Percentiles rank a stretch among this genome's conserved stretches.
Evolutionary conservation across 495 filamentous ascomycete species (phyloP).

Genomic region (Hypoxylon subgilvum): DNA sequence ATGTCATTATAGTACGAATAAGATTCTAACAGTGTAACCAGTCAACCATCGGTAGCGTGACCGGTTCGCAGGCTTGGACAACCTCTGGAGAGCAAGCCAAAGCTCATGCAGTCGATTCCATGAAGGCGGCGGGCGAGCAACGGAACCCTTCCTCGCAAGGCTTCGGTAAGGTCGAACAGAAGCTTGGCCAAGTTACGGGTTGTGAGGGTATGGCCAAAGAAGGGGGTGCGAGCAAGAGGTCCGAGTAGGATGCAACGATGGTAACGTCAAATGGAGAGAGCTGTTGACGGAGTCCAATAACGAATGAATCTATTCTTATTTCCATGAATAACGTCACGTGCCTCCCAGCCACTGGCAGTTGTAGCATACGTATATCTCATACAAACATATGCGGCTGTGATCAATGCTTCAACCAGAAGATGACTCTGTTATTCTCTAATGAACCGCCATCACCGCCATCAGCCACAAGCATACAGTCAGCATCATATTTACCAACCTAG

Average conservation of each 20-base stretch:
- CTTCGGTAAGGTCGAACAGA: constrained; percentile 54
- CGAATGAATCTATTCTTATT: no score
- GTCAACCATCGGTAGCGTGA: constrained; percentile 49
- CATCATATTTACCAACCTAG: no score
- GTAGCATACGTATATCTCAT: no score
- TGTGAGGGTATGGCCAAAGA: constrained; percentile 57
- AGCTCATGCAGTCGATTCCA: constrained; percentile 47
- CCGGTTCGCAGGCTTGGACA: constrained; percentile 53
- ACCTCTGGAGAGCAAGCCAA: constrained; percentile 54
- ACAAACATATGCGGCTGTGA: no score
- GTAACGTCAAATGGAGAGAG: neutral
- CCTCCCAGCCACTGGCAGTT: no score
- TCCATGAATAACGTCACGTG: no score
- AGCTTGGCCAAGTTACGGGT: constrained; percentile 48
- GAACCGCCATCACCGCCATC: no score
- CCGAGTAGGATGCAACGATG: no score
- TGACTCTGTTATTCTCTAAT: no score
- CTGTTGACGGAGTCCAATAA: neutral
- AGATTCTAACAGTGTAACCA: constrained; percentile 17
- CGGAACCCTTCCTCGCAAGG: constrained; percentile 48
- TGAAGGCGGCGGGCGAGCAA: constrained; percentile 50
- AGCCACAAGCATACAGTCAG: no score
- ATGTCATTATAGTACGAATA: neutral
- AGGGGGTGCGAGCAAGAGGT: constrained; percentile 47
- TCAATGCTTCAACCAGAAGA: no score